phyloP scores from a whole-genome alignment of 164 flowering plant genomes.

The Tinospora cordifolia region DNA sequence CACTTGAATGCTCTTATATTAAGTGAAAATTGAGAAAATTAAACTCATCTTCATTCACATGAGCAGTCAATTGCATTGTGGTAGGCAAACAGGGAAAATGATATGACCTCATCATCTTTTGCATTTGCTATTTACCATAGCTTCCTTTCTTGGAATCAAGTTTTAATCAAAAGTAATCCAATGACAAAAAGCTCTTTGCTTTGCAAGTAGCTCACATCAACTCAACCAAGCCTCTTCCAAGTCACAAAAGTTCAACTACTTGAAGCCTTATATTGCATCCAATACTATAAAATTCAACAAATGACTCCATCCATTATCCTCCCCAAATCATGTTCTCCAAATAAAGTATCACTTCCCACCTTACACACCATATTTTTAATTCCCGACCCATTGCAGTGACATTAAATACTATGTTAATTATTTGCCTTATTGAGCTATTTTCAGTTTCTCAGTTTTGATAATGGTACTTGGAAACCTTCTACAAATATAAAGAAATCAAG shows the following conservation, averaged over 20 bases:
- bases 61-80: no score
- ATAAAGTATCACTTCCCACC: neutral
- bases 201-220: no score
- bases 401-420: neutral
- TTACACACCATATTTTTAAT: neutral
- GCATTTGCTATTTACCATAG: neutral
- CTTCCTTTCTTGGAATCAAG: neutral
- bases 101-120: neutral
- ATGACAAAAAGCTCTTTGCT: neutral
- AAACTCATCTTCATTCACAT: no score
- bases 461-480: no score
- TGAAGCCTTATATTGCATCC: neutral
- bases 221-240: no score
- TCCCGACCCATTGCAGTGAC: neutral
- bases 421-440: no score
- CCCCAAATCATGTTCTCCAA: neutral
- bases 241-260: no score
- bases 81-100: neutral
- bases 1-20: no score
- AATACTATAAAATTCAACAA: neutral
- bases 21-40: no score
- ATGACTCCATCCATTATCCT: neutral
- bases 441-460: no score
- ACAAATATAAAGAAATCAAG: no score
- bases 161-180: neutral